These are phyloP conservation scores for Fonsecaea monophora DNA, from an alignment of 2,329 filamentous ascomycete species.

Conservation along the genomic window DNA sequence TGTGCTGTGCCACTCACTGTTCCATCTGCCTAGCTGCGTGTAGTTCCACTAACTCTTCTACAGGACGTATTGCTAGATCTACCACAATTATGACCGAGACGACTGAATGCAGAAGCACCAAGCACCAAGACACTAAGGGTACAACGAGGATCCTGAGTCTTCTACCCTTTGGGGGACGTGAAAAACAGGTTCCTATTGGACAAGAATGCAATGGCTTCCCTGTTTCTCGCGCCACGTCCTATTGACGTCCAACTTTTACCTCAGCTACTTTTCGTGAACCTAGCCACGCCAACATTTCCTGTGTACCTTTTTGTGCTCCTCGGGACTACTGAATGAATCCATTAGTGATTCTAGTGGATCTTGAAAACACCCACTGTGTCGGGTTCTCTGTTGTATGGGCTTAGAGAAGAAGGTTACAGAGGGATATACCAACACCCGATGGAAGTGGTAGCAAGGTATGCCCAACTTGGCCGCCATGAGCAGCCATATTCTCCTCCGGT, in stretches of 20 bases:
- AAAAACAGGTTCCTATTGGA: slow-evolving; percentile 14
- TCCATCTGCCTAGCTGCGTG: background rate
- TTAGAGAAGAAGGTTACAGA: background rate
- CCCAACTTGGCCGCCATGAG: background rate
- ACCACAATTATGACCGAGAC: background rate
- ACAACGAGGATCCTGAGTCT: too few species aligned
- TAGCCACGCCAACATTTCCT: background rate
- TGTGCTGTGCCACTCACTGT: background rate
- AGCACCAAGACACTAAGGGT: background rate
- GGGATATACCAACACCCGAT: background rate
- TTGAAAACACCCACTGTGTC: background rate
- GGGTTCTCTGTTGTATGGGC: background rate
- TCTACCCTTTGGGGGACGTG: too few species aligned
- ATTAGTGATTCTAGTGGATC: background rate
- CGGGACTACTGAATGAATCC: background rate
- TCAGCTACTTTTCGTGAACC: background rate
- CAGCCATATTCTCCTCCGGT: background rate
- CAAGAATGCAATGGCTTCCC: slow-evolving; percentile 11
- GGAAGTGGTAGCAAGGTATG: background rate
- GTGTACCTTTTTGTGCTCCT: background rate
- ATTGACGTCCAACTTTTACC: slow-evolving; percentile 11
- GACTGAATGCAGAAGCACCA: background rate
- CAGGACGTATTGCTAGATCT: background rate
- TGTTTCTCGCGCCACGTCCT: slow-evolving; percentile 16
- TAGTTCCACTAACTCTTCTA: background rate